Conservation (phyloP, 441 rosid genomes). For the Daphne laureola region DNA sequence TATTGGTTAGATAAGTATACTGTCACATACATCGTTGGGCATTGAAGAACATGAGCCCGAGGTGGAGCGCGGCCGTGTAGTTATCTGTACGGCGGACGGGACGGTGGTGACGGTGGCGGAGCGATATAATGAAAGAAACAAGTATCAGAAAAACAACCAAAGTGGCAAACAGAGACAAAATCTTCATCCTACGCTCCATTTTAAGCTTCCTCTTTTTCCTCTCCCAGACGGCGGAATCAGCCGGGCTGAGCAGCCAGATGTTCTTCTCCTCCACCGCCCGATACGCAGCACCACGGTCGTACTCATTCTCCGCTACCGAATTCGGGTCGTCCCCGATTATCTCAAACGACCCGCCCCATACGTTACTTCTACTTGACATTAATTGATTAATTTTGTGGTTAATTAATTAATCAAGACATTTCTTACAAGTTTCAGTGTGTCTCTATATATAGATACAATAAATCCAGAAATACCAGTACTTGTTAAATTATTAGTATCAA, state of each 20-base stretch:
- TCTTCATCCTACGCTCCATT: conserved; percentile 4
- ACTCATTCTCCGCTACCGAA: background rate
- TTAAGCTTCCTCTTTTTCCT: conserved; percentile 11
- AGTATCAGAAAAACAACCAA: conserved; percentile 10
- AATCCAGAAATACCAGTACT: no score
- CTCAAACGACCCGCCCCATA: conserved; percentile 32
- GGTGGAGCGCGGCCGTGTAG: conserved; percentile 28
- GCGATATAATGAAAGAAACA: conserved; percentile 3
- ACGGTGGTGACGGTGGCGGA: conserved; percentile 10
- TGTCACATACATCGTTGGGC: conserved; percentile 28
- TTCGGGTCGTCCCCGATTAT: conserved; percentile 8
- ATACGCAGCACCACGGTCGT: conserved; percentile 13
- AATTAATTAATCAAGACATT: no score
- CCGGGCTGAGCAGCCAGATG: conserved; percentile 30
- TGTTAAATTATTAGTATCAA: no score
- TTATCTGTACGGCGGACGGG: conserved; percentile 18
- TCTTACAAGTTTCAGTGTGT: background rate
- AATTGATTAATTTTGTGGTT: background rate
- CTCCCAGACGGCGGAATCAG: background rate
- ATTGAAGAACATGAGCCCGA: conserved; percentile 31
- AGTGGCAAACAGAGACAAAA: conserved; percentile 6
- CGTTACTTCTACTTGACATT: conserved; percentile 16
- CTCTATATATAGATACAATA: no score
- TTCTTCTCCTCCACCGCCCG: conserved; percentile 25
- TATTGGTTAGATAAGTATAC: no score